Evolutionary conservation across 345 rosid genomes (phyloP).

Genomic region (Eutrema yunnanense): DNA sequence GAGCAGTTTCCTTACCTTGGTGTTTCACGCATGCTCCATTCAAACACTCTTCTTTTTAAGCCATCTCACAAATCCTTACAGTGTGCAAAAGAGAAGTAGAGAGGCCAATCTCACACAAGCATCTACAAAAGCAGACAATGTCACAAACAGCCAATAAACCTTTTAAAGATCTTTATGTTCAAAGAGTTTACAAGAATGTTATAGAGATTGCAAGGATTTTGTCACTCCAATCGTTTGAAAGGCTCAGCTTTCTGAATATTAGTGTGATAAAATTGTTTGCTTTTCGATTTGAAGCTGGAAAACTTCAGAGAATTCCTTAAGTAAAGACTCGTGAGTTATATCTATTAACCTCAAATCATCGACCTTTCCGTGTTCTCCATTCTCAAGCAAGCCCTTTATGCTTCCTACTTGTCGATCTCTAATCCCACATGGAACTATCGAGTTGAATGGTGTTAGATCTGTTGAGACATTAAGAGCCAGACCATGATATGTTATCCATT

Average conservation of each 20-base stretch:
- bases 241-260: conserved; percentile 2
- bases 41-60: background rate
- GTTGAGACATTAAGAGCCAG: conserved; percentile 77
- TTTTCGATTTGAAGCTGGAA: conserved; percentile 47
- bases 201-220: background rate
- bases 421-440: conserved; percentile 82
- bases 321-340: conserved; percentile 40
- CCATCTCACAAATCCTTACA: background rate
- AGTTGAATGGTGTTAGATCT: conserved; percentile 57
- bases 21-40: background rate
- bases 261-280: background rate
- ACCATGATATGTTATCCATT: conserved; percentile 82
- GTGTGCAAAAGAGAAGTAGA: conserved; percentile 1
- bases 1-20: background rate
- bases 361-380: background rate
- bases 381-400: conserved; percentile 41
- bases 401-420: conserved; percentile 64
- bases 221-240: background rate
- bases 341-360: conserved; percentile 38
- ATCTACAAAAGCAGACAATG: conserved; percentile 11
- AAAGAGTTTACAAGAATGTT: conserved; percentile 4
- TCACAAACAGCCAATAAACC: conserved; percentile 2
- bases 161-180: background rate
- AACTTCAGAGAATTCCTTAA: conserved; percentile 61
- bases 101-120: background rate